phyloP scores from a whole-genome alignment of 1,284 basidiomycete genomes.

The Sphaerobolus stellatus region DNA sequence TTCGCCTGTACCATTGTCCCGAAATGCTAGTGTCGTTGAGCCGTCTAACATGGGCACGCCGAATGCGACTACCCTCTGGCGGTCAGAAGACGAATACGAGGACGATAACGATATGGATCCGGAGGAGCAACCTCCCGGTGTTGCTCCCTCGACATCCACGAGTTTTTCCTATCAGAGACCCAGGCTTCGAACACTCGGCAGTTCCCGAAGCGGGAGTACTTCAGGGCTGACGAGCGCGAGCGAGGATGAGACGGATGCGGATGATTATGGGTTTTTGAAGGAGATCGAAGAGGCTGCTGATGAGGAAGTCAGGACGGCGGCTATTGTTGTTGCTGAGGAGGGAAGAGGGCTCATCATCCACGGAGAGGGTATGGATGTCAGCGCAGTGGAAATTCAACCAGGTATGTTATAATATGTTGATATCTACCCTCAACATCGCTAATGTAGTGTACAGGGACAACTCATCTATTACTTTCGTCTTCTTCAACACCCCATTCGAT shows the following conservation, averaged over 20 bases:
- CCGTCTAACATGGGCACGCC: too few species aligned
- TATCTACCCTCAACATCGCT: conserved; percentile 16
- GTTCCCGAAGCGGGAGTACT: conserved; percentile 66
- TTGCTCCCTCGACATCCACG: conserved; percentile 1
- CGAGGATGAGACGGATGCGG: conserved; percentile 65
- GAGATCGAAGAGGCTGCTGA: conserved; percentile 31
- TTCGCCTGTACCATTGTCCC: conserved; percentile 4
- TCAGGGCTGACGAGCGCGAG: conserved; percentile 50
- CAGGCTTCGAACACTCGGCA: conserved; percentile 63
- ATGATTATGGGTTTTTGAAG: not conserved
- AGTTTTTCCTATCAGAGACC: conserved; percentile 52
- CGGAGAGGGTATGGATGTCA: conserved; percentile 60
- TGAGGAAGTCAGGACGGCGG: conserved; percentile 53
- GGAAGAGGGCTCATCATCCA: conserved; percentile 77
- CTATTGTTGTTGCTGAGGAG: conserved; percentile 75
- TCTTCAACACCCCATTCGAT: conserved; percentile 75
- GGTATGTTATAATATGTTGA: conserved; percentile 41
- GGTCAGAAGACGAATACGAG: conserved; percentile 41
- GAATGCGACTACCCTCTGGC: conserved; percentile 73
- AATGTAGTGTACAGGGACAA: conserved; percentile 60
- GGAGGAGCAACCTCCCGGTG: conserved; percentile 36
- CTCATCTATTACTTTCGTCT: conserved; percentile 82
- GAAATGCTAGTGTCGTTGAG: conserved; percentile 17
- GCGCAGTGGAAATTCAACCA: conserved; percentile 61
- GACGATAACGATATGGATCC: conserved; percentile 40